Base-by-base conservation (phyloP, 192 early-diverging fungal genomes). In the Phlyctochytrium bullatum region DNA sequence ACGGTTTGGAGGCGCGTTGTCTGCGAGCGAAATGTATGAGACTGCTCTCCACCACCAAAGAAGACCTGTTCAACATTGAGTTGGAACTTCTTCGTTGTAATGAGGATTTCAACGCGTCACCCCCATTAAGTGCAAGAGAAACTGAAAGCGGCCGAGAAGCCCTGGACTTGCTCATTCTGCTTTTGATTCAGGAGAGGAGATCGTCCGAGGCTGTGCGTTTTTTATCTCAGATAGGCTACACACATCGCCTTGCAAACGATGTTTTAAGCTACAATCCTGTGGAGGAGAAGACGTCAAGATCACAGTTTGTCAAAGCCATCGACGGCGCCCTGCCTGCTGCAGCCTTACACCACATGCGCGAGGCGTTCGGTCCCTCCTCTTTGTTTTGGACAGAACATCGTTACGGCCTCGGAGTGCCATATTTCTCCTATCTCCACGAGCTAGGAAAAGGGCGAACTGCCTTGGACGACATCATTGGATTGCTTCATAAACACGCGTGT, bases 371-470 rank as follows among this genome's bases (percentile, higher is more conserved):
- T 3, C 56, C 1, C 2, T 16, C 23, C 4, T 65, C 69, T 16
- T 14, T 31, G 0, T 75, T 73, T 53, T 75, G 73, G 73, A 58
- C 6, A 6, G 62, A 72, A 36, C 73, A 75, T 54, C 58, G 35
- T 30, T 75, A 75, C 59, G 16, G 52, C 25, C 47, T 59, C 0
- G 47, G 52, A 35, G 65, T 67, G 2, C 69, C 69, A 14, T 75
- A 75, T 64, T 75, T 75, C 28, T 68, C 64, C n/a, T 75, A 75
- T 40, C 32, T 67, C 20, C 62, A 73, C 53, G 16, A 65, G 24
- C 40, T 75, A 20, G 0, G 14, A 14, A 30, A 16, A 47, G 10
- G 40, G 40, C 40, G 40, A 47, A 47, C 40, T 29, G 61, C 66
- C 1, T 31, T 73, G 65, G 69, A 73, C 51, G 52, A 66, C 40